phyloP scores from a whole-genome alignment of 2,329 filamentous ascomycete genomes.

The Fusarium zealandicum region DNA sequence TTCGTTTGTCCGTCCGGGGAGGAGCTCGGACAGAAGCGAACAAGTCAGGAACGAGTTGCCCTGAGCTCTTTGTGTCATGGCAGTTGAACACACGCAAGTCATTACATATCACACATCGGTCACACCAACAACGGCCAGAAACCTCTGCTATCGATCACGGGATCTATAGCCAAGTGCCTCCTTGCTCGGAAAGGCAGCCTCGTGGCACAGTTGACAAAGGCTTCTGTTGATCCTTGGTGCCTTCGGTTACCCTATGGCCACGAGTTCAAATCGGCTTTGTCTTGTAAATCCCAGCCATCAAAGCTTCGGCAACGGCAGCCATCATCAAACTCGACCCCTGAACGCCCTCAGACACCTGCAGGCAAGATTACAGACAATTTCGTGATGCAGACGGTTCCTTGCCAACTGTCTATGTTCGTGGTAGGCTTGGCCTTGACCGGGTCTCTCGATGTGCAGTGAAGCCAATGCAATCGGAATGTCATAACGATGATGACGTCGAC shows the following conservation, averaged over 20 bases:
- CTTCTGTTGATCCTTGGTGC: background rate
- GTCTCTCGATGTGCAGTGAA: conserved; percentile 7
- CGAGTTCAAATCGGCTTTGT: background rate
- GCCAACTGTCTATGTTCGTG: conserved; percentile 5
- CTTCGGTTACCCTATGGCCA: conserved; percentile 17
- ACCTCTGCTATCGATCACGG: conserved; percentile 22
- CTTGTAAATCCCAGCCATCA: background rate
- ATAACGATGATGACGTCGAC: conserved; percentile 28
- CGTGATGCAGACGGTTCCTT: background rate
- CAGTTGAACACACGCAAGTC: background rate
- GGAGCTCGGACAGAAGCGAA: background rate
- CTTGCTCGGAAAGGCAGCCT: background rate
- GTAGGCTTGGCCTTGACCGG: conserved; percentile 10
- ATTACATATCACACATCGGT: conserved; percentile 3
- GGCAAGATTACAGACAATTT: background rate
- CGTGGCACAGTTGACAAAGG: too few relatives aligned
- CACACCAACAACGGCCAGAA: conserved; percentile 16
- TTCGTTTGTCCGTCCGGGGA: conserved; percentile 12
- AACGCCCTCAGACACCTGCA: background rate
- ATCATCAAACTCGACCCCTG: conserved; percentile 11
- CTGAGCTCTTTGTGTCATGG: background rate
- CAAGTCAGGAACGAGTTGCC: conserved; percentile 8
- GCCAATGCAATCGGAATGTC: conserved; percentile 28
- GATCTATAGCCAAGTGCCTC: background rate
- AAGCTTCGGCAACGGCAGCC: background rate